A percentile compares a stretch with the other conserved stretches of the same genome.
Conservation (phyloP, 1,284 basidiomycete genomes). For the Ceraceosorus guamensis region DNA sequence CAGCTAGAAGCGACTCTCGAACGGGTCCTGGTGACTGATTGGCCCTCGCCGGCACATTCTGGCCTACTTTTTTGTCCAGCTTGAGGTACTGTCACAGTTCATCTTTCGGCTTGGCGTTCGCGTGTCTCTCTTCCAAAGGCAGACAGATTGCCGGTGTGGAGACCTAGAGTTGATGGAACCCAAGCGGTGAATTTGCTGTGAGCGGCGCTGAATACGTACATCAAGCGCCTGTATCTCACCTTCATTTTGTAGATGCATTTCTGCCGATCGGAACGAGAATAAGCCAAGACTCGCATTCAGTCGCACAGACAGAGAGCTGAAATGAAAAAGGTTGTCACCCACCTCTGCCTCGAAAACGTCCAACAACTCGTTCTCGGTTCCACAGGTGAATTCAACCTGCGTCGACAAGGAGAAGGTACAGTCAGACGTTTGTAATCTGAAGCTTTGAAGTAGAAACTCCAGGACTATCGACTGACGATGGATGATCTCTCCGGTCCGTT, state of each 20-base stretch:
- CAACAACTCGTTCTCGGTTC: constrained; percentile 73
- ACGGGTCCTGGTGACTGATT: too few species aligned
- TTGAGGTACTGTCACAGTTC: constrained; percentile 5
- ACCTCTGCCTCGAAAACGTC: constrained; percentile 62
- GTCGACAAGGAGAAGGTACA: not conserved
- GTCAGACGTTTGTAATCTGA: too few species aligned
- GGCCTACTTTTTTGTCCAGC: not conserved
- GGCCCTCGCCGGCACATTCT: too few species aligned
- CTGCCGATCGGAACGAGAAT: constrained; percentile 53
- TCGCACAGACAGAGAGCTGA: not conserved
- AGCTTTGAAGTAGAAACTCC: not conserved
- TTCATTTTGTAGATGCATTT: constrained; percentile 77
- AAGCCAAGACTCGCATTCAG: not conserved
- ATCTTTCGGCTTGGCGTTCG: constrained; percentile 1
- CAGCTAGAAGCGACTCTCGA: too few species aligned
- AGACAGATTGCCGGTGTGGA: constrained; percentile 81
- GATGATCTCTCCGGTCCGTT: constrained; percentile 85
- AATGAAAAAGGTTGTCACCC: not conserved
- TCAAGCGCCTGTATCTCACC: not conserved
- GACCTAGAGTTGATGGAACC: constrained; percentile 59
- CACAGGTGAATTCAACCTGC: constrained; percentile 74
- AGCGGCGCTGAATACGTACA: not conserved
- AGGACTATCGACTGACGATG: constrained; percentile 53
- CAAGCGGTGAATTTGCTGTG: not conserved
- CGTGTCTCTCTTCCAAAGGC: constrained; percentile 5